Evolutionary conservation across 2,329 filamentous ascomycete genomes (phyloP), one percentile per base, ranked within the genome.

Genomic region (Fusarium pseudonygamai): DNA sequence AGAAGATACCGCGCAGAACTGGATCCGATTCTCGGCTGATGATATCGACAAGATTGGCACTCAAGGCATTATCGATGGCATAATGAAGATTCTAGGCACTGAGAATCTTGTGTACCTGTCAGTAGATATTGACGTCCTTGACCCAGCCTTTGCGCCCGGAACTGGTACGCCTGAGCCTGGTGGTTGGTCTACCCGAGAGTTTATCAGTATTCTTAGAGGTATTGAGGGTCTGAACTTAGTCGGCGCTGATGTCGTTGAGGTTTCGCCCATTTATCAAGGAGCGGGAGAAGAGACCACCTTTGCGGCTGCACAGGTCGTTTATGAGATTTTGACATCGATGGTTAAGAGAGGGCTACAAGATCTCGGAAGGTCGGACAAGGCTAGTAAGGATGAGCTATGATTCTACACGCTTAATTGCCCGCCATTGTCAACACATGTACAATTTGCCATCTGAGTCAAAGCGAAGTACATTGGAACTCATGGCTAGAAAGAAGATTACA

Each of bases 81-180:
- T 97, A 78, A 85, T 97, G 80, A 81, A 88, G 13, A 88, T 90
- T 3, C 90, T 97, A 7, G 94, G 93, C 3, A 92, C 91, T n/a
- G 89, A 93, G 71, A 90, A 89, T 71, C 93, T 93, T 0, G 93
- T 97, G 1, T 97, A 97, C 78, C 83, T 97, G 7, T 92, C 89
- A 34, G 89, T 85, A 4, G 95, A 97, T 78, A 97, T 97, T 77
- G 94, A 97, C 78, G 95, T 93, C 1, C 85, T 97, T 3, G 94
- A 97, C 79, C 94, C 95, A 0, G 83, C 82, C 4, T 83, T 84
- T 56, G 83, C 83, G 3, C 93, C 94, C 0, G 93, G 92, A 4
- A 97, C 94, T 0, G 95, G 95, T 2, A 97, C 95, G 0, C 95
- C 95, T 0, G 95, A 97, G 84, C 93, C 94, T 0, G 95, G 95